A percentile compares a stretch with the other conserved stretches of the same genome.
phyloP scores from a whole-genome alignment of 371 early-diverging fungal species.

The Mucor lusitanicus region DNA sequence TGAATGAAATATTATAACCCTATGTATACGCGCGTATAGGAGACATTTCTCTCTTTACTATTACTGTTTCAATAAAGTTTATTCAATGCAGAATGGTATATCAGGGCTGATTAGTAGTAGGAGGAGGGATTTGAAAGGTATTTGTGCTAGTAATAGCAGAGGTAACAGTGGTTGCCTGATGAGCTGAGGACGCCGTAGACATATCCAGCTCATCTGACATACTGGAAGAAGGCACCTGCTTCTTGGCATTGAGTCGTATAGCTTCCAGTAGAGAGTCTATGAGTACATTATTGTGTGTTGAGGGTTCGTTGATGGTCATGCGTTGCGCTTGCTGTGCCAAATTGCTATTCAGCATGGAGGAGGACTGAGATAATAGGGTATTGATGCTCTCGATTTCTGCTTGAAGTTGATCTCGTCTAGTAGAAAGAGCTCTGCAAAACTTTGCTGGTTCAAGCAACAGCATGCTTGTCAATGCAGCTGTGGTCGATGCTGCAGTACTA shows the following conservation, averaged over 20 bases:
- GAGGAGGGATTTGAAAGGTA: neutral
- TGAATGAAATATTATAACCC: neutral
- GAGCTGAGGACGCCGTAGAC: neutral
- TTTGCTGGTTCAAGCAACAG: constrained; percentile 14
- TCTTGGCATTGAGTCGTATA: constrained; percentile 4
- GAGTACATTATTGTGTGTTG: neutral
- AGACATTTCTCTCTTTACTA: neutral
- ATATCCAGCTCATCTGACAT: neutral
- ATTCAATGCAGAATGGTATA: neutral
- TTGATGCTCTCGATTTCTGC: constrained; percentile 23
- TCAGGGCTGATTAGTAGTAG: neutral
- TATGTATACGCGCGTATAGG: neutral
- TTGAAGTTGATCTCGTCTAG: constrained; percentile 19
- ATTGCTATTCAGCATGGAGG: neutral
- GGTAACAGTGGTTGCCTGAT: neutral
- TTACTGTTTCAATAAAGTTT: neutral
- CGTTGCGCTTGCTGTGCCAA: neutral
- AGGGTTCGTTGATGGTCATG: neutral
- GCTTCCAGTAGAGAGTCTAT: constrained; percentile 1
- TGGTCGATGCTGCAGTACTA: neutral
- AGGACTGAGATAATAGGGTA: constrained; percentile 14
- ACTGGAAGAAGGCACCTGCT: neutral
- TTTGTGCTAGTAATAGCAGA: neutral
- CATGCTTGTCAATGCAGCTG: constrained; percentile 18
- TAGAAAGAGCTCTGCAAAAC: constrained; percentile 12